A percentile compares a stretch with the other conserved stretches of the same genome.
Conservation (phyloP, 495 filamentous ascomycete species). For the Immersiella caudata region DNA sequence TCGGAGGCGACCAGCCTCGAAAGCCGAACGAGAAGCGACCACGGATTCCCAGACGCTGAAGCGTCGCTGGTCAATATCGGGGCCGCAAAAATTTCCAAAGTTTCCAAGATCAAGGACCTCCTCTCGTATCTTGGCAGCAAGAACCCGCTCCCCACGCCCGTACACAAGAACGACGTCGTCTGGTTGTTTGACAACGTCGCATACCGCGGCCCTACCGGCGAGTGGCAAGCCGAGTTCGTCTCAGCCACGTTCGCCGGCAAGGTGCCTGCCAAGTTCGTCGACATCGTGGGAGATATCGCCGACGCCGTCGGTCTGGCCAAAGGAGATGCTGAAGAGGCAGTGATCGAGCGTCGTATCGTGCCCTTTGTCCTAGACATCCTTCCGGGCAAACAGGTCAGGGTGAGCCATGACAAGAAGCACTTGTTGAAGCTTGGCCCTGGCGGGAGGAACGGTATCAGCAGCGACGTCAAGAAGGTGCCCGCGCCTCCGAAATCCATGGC, state of each 20-base stretch:
- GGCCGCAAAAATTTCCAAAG: conserved; percentile 10
- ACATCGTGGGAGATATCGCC: conserved; percentile 70
- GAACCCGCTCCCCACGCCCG: conserved; percentile 47
- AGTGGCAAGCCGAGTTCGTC: conserved; percentile 80
- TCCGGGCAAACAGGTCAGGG: conserved; percentile 64
- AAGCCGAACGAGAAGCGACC: conserved; percentile 43
- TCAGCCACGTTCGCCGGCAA: conserved; percentile 75
- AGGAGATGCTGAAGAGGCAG: conserved; percentile 60
- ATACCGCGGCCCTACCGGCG: conserved; percentile 55
- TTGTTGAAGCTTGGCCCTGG: conserved; percentile 68
- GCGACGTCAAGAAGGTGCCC: conserved; percentile 55
- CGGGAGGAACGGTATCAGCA: conserved; percentile 69
- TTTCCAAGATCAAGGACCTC: conserved; percentile 34
- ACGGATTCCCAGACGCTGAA: conserved; percentile 49
- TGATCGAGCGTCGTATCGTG: conserved; percentile 68
- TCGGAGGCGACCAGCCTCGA: conserved; percentile 29
- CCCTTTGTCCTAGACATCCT: conserved; percentile 77
- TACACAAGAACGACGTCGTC: conserved; percentile 61
- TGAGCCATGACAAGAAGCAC: conserved; percentile 52
- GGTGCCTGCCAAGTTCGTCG: conserved; percentile 64
- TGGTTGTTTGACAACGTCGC: conserved; percentile 94
- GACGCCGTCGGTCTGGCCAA: conserved; percentile 71
- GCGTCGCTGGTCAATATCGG: conserved; percentile 35
- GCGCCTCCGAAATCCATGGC: conserved; percentile 37
- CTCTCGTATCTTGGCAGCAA: conserved; percentile 51